Conservation (phyloP, 2,329 filamentous ascomycete genomes). For the Fusarium continuum region DNA sequence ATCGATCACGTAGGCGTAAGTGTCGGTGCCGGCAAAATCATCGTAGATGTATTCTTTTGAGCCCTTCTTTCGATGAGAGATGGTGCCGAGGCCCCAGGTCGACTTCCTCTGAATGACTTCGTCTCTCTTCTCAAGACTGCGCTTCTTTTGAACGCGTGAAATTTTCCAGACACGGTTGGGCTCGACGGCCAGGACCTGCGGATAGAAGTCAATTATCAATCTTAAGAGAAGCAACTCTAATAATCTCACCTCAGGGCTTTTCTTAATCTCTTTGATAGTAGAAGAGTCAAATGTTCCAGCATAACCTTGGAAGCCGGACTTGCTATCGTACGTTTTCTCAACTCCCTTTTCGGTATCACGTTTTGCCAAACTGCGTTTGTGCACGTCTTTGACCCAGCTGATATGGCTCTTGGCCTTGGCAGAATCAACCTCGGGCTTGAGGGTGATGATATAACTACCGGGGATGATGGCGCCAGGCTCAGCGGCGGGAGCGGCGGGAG, state of each 20-base stretch:
- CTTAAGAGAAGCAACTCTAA: accelerated
- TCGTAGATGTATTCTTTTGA: slow-evolving; percentile 24
- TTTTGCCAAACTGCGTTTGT: slow-evolving; percentile 61
- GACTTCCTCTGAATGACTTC: slow-evolving; percentile 5
- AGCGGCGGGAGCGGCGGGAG: not conserved
- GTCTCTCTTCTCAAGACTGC: not conserved
- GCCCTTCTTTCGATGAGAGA: slow-evolving; percentile 20
- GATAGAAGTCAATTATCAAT: not conserved
- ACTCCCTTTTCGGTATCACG: slow-evolving; percentile 49
- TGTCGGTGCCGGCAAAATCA: slow-evolving; percentile 9
- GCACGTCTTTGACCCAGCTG: slow-evolving; percentile 57
- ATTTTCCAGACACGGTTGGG: slow-evolving; percentile 29
- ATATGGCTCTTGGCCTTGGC: slow-evolving; percentile 57
- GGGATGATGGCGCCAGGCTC: slow-evolving; percentile 39
- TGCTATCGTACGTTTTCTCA: slow-evolving; percentile 41
- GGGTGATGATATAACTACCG: slow-evolving; percentile 67
- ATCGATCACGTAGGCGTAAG: slow-evolving; percentile 30
- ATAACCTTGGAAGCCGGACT: slow-evolving; percentile 51
- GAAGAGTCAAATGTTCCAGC: slow-evolving; percentile 52
- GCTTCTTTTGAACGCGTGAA: not conserved
- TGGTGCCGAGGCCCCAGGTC: slow-evolving; percentile 25
- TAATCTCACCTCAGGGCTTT: slow-evolving; percentile 51
- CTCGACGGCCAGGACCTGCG: slow-evolving; percentile 34
- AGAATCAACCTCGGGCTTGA: slow-evolving; percentile 55
- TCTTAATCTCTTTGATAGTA: slow-evolving; percentile 52